Conservation (phyloP, 2,329 filamentous ascomycete genomes). For the Mycosphaerella sp. region DNA sequence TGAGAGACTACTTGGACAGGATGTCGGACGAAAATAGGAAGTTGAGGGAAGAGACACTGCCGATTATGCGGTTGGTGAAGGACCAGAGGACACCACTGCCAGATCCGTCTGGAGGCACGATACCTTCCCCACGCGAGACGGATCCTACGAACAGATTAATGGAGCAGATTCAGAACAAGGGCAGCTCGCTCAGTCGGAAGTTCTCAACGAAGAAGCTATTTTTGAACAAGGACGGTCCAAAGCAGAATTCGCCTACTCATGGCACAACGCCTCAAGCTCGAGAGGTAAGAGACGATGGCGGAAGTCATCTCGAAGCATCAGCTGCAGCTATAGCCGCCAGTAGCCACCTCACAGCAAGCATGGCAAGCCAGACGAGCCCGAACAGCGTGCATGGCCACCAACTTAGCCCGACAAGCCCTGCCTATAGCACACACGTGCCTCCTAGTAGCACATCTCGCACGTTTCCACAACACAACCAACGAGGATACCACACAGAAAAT, state of each 20-base stretch:
- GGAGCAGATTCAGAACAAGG: conserved; percentile 33
- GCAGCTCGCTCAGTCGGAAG: conserved; percentile 47
- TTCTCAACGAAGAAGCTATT: conserved; percentile 51
- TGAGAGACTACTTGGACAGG: conserved; percentile 51
- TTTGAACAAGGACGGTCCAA: conserved; percentile 39
- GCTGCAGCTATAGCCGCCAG: conserved; percentile 47
- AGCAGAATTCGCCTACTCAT: conserved; percentile 48
- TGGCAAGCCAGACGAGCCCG: conserved; percentile 41
- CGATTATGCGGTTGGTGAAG: conserved; percentile 83
- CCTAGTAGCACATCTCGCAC: conserved; percentile 28
- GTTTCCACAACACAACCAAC: conserved; percentile 25
- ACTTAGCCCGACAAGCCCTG: conserved; percentile 46
- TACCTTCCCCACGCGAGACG: conserved; percentile 32
- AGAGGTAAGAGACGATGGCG: conserved; percentile 32
- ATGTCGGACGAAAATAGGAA: conserved; percentile 75
- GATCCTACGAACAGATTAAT: conserved; percentile 22
- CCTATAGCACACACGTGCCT: conserved; percentile 36
- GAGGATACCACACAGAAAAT: conserved; percentile 16
- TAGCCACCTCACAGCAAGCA: conserved; percentile 46
- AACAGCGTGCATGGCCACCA: conserved; percentile 35
- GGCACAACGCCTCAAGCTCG: conserved; percentile 32
- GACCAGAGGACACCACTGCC: conserved; percentile 86
- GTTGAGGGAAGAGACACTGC: conserved; percentile 83
- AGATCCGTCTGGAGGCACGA: conserved; percentile 35
- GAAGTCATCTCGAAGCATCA: conserved; percentile 42